phyloP scores from a whole-genome alignment of 2,329 filamentous ascomycete species.

The Zelopaecilomyces penicillatus region DNA sequence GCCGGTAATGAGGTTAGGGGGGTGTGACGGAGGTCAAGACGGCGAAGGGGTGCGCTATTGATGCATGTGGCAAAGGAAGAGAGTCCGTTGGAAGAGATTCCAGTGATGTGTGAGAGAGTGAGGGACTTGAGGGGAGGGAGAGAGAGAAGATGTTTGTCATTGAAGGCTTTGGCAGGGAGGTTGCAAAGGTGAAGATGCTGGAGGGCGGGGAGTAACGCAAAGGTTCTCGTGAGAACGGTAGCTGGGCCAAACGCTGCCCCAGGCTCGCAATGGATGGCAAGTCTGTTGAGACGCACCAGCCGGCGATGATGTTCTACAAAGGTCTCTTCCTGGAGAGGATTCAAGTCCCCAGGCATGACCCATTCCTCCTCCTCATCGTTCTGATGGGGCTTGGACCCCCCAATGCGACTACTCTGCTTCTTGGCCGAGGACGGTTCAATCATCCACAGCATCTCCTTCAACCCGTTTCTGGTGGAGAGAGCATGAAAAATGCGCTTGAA shows the following conservation, averaged over 20 bases:
- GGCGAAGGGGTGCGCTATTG: constrained; percentile 36
- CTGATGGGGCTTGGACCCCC: constrained; percentile 20
- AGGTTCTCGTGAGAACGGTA: constrained; percentile 41
- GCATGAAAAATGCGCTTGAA: constrained; percentile 52
- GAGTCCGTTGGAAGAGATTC: constrained; percentile 48
- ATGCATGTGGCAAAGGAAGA: constrained; percentile 46
- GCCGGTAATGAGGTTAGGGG: constrained; percentile 48
- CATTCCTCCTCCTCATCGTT: constrained; percentile 6
- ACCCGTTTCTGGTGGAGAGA: constrained; percentile 45
- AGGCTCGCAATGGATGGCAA: constrained; percentile 51
- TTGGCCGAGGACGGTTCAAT: constrained; percentile 29
- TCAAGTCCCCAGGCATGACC: constrained; percentile 21
- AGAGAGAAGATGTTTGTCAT: constrained; percentile 45
- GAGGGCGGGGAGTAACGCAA: constrained; percentile 44
- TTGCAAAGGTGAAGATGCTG: constrained; percentile 52
- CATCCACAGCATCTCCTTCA: constrained; percentile 53
- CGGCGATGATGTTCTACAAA: constrained; percentile 45
- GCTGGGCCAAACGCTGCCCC: constrained; percentile 46
- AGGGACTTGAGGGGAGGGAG: constrained; percentile 48
- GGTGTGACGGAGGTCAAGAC: constrained; percentile 47
- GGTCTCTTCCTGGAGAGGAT: constrained; percentile 27
- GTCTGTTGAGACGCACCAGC: constrained; percentile 47
- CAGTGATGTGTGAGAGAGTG: constrained; percentile 46
- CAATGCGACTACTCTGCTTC: constrained; percentile 18
- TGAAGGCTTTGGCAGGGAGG: constrained; percentile 47